Percentiles rank a stretch among this genome's conserved stretches.
Evolutionary conservation across 1,284 basidiomycete genomes (phyloP).

Genomic region (Malassezia caprae): DNA sequence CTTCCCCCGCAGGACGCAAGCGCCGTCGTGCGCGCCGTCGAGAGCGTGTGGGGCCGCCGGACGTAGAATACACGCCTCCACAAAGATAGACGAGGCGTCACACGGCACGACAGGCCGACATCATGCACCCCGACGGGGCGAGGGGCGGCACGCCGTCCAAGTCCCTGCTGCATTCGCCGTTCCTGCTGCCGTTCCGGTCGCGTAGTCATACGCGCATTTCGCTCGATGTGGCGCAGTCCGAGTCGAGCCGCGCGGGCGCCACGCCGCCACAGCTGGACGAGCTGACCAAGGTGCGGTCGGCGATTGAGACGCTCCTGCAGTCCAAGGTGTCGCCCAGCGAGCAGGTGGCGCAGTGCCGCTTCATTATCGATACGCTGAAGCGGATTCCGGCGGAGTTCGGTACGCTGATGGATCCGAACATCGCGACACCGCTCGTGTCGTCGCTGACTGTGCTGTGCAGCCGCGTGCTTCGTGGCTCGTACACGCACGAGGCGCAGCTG

Average conservation of each 20-base stretch:
- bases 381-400: not conserved
- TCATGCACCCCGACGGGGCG: conserved; percentile 2
- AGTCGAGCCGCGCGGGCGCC: not conserved
- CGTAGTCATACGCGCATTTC: conserved; percentile 1
- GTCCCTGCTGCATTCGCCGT: conserved; percentile 13
- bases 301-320: conserved; percentile 9
- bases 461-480: conserved; percentile 5
- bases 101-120: not conserved
- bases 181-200: conserved; percentile 18
- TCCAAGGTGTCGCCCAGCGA: not conserved
- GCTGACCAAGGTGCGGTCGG: conserved; percentile 1
- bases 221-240: not conserved
- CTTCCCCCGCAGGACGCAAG: not conserved
- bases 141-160: conserved; percentile 4
- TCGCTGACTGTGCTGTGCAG: conserved; percentile 11
- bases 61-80: conserved; percentile 13
- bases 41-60: not conserved
- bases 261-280: not conserved
- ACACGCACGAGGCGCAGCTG: conserved; percentile 8
- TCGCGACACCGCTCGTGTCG: conserved; percentile 13
- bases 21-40: conserved; percentile 1
- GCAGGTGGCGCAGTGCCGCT: not conserved
- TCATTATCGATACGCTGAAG: conserved; percentile 5
- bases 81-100: not conserved
- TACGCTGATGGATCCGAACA: not conserved